phyloP scores from a whole-genome alignment of 176 grass and related monocot genomes.

The Zoysia pacifica region DNA sequence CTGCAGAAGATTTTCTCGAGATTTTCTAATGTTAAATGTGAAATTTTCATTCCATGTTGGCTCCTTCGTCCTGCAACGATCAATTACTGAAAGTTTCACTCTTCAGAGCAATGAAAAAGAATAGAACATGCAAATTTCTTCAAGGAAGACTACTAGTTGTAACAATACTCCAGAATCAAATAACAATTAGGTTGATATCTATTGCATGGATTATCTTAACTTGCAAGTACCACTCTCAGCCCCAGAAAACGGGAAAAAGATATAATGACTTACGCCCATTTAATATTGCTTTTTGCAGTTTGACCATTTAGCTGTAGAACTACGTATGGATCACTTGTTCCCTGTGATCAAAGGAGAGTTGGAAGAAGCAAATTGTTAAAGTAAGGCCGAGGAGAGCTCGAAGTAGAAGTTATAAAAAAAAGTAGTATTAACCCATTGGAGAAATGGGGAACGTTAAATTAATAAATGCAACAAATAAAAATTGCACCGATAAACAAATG shows the following conservation, averaged over 20 bases:
- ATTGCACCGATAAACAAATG: background rate
- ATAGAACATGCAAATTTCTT: conserved; percentile 27
- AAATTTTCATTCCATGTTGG: conserved; percentile 94
- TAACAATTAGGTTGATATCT: background rate
- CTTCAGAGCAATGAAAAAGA: conserved; percentile 33
- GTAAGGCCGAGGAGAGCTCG: background rate
- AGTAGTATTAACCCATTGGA: conserved; percentile 23
- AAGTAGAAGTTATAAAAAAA: conserved; percentile 16
- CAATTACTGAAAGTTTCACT: conserved; percentile 38
- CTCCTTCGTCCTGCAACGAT: conserved; percentile 68
- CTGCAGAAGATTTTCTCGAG: conserved; percentile 66
- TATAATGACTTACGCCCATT: conserved; percentile 86
- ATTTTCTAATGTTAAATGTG: conserved; percentile 69
- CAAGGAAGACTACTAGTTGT: conserved; percentile 11
- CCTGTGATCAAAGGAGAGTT: conserved; percentile 50
- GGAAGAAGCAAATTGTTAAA: background rate
- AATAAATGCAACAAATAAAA: conserved; percentile 19
- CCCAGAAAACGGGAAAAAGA: conserved; percentile 29
- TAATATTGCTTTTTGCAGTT: conserved; percentile 79
- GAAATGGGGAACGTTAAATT: background rate
- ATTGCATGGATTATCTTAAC: conserved; percentile 6
- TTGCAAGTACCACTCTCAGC: background rate
- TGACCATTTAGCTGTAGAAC: conserved; percentile 80
- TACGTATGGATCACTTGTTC: conserved; percentile 96
- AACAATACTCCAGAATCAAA: background rate